Conservation (phyloP, 352 stramenopile species). For the Phytophthora niederhauseri region DNA sequence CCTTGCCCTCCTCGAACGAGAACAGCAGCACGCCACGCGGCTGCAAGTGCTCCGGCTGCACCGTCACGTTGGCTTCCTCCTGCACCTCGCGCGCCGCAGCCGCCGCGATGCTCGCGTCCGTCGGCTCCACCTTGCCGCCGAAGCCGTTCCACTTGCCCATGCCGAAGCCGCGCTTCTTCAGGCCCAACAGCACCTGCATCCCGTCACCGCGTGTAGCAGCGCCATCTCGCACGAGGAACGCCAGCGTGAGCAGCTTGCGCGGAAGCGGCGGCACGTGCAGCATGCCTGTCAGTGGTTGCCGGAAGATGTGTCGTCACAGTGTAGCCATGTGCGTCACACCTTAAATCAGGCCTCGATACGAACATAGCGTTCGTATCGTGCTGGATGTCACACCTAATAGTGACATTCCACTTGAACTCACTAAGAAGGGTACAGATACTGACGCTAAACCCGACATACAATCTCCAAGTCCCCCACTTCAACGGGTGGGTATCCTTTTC, state of each 20-base stretch:
- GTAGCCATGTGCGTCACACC: slow-evolving; percentile 15
- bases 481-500: neutral
- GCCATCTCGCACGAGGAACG: slow-evolving; percentile 50
- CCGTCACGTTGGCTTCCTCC: slow-evolving; percentile 75
- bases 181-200: slow-evolving; percentile 68
- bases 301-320: slow-evolving; percentile 1
- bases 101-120: slow-evolving; percentile 64
- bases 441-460: neutral
- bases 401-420: neutral
- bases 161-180: slow-evolving; percentile 93
- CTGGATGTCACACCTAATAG: neutral
- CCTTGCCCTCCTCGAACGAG: slow-evolving; percentile 59
- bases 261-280: slow-evolving; percentile 33
- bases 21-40: slow-evolving; percentile 58
- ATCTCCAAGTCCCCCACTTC: neutral
- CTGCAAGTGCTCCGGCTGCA: slow-evolving; percentile 38
- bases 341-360: slow-evolving; percentile 13
- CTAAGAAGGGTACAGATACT: neutral
- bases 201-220: neutral
- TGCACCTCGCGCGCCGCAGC: slow-evolving; percentile 63
- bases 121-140: slow-evolving; percentile 87
- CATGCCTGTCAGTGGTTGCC: slow-evolving; percentile 15
- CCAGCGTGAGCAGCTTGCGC: slow-evolving; percentile 62
- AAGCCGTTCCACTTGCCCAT: slow-evolving; percentile 93
- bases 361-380: no score